Evolutionary conservation across 164 flowering plant genomes (phyloP), one percentile per base, ranked within the genome.

Genomic region (Vitis cinerea): DNA sequence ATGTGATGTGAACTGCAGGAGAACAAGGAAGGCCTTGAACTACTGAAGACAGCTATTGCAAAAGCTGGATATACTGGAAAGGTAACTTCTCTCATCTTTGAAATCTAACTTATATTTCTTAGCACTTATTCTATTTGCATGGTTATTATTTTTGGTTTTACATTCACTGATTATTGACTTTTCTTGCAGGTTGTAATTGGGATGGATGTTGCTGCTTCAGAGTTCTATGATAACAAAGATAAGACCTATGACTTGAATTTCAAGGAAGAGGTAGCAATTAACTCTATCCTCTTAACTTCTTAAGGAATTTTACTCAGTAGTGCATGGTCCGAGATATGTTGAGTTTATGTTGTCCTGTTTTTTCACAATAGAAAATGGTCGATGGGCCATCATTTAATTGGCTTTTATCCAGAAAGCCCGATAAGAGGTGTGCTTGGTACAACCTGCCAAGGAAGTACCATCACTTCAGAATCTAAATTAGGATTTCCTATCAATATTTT

Each of bases 131-230:
- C 44, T 37, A 3, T 3, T 37, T 37, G 4, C 7, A 37, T 0
- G 44, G 88, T 80, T 14, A 55, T 74, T n/a, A 44, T 59, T 2
- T 29, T 16, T 60, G 3, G 9, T 61, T 72, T 67, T 23, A 50
- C 50, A 49, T 2, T 30, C 5, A 23, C 63, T 1, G n/a, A 6
- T 17, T n/a, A 63, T 48, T 30, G 10, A 19, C 8, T 31, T 63
- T 51, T 68, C 2, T 61, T 50, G n/a, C 58, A 91, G 97, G 93
- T 92, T 74, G 94, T 92, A 30, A 92, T 92, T 74, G 98, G 98
- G 61, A 92, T 92, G 98, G 98, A 92, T 83, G 98, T 92, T 81
- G 98, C 98, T 65, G 98, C 98, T 50, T 92, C 98, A 64, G 96
- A 92, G 65, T 92, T 92, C 67, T 92, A 92, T 74, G 81, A 77